A percentile compares a stretch with the other conserved stretches of the same genome.
Conservation (phyloP, 805 yeast species). For the Tetrapisispora arboricola region DNA sequence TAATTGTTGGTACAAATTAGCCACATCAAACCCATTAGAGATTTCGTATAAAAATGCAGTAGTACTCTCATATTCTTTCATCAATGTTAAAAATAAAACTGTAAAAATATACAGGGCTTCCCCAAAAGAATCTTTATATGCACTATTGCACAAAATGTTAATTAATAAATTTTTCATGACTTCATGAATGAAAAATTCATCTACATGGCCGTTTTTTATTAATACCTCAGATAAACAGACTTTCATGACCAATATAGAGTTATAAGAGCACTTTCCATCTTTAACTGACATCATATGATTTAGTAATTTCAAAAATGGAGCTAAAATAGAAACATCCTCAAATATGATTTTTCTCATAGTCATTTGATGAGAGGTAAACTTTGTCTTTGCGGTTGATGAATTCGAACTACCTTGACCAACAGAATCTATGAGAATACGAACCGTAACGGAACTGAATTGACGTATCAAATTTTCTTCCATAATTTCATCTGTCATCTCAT, state of each 20-base stretch:
- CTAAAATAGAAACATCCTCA: constrained; percentile 54
- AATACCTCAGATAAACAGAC: constrained; percentile 62
- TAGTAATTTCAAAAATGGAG: constrained; percentile 65
- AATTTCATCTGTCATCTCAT: constrained; percentile 90
- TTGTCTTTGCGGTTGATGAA: constrained; percentile 21
- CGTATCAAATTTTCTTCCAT: constrained; percentile 92
- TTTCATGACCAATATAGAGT: constrained; percentile 72
- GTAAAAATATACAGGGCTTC: constrained; percentile 90
- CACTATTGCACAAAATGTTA: constrained; percentile 57
- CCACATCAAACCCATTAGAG: constrained; percentile 49
- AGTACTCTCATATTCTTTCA: constrained; percentile 63
- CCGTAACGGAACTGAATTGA: constrained; percentile 88
- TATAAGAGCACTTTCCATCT: constrained; percentile 88
- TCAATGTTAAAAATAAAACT: constrained; percentile 60
- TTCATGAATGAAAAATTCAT: constrained; percentile 41
- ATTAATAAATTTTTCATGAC: constrained; percentile 62
- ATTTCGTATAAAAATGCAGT: constrained; percentile 44
- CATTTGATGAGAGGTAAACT: constrained; percentile 45
- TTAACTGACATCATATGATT: constrained; percentile 71
- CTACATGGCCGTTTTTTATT: constrained; percentile 64
- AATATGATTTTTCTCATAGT: constrained; percentile 60
- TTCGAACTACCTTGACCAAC: constrained; percentile 65
- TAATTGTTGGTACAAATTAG: constrained; percentile 52
- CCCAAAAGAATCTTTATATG: constrained; percentile 75
- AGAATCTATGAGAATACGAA: constrained; percentile 73